Percentiles rank a stretch among this genome's conserved stretches.
Conservation (phyloP, 352 stramenopile genomes). For the Phytopythium aichiense region DNA sequence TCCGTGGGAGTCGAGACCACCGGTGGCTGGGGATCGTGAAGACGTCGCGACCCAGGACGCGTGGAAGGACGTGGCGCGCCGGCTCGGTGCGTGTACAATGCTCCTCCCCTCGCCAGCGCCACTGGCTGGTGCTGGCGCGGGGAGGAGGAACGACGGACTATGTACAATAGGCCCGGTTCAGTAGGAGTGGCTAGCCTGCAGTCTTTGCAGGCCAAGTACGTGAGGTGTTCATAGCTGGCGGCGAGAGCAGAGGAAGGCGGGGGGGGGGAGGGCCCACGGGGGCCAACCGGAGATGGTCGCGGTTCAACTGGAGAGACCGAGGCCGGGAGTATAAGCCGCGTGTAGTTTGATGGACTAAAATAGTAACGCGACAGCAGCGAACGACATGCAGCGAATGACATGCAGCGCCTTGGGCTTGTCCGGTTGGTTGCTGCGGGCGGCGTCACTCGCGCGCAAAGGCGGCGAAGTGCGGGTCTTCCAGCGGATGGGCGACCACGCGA, state of each 20-base stretch:
- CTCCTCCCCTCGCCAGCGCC: not conserved
- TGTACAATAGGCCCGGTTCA: conserved; percentile 10
- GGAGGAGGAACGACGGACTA: conserved; percentile 7
- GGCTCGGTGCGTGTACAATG: conserved; percentile 2
- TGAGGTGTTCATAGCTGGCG: conserved; percentile 1
- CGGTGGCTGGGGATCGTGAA: not conserved
- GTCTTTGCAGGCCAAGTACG: not conserved
- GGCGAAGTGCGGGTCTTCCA: conserved; percentile 66
- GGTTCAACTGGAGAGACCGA: conserved; percentile 6
- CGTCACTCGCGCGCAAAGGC: conserved; percentile 33
- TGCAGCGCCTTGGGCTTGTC: not conserved
- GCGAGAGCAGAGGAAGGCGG: not conserved
- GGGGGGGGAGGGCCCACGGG: not conserved
- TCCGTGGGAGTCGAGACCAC: not conserved
- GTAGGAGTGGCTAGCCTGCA: not conserved
- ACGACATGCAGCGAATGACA: not conserved
- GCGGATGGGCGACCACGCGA: conserved; percentile 35
- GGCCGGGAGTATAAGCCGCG: conserved; percentile 7
- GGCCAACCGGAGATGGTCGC: not conserved
- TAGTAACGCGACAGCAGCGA: conserved; percentile 3
- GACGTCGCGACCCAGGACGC: not conserved
- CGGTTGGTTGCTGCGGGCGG: not conserved
- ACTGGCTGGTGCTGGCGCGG: not conserved
- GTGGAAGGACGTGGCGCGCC: not conserved
- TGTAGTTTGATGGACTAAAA: not conserved